A percentile compares a stretch with the other conserved stretches of the same genome.
phyloP scores from a whole-genome alignment of 108 stramenopile genomes.

The Heterococcus sp. region DNA sequence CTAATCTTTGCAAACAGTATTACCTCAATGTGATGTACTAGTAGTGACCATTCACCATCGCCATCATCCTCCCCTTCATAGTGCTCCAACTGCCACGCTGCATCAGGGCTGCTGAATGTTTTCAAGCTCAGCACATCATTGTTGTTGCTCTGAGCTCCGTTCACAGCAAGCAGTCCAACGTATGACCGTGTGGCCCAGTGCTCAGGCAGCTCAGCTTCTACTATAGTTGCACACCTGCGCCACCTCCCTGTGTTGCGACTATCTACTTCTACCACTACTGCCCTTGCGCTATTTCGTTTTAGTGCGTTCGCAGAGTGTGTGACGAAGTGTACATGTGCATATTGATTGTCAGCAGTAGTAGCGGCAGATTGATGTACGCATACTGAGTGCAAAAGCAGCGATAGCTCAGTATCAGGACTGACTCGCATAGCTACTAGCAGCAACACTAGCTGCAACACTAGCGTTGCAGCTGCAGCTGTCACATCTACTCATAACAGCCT shows the following conservation, averaged over 20 bases:
- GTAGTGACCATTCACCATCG: neutral
- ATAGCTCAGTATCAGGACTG: too few relatives aligned
- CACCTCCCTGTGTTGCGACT: slow-evolving; percentile 20
- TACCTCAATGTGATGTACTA: slow-evolving; percentile 39
- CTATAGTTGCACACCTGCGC: slow-evolving; percentile 9
- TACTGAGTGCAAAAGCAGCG: too few relatives aligned
- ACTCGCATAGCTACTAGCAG: too few relatives aligned
- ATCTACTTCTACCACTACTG: slow-evolving; percentile 28
- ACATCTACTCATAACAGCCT: too few relatives aligned
- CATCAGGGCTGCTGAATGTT: slow-evolving; percentile 1
- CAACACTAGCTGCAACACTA: too few relatives aligned
- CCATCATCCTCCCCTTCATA: slow-evolving; percentile 18
- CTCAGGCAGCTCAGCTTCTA: neutral
- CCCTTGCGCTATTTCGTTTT: too few relatives aligned
- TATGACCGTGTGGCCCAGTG: neutral
- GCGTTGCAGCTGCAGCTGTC: too few relatives aligned
- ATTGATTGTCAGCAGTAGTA: too few relatives aligned
- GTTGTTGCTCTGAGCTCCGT: slow-evolving; percentile 11
- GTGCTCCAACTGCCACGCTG: slow-evolving; percentile 19
- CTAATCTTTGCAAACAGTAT: too few relatives aligned
- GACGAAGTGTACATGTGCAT: too few relatives aligned
- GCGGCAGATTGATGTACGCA: too few relatives aligned
- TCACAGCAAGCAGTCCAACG: neutral
- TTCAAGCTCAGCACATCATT: slow-evolving; percentile 20
- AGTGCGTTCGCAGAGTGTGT: too few relatives aligned